A percentile compares a stretch with the other conserved stretches of the same genome.
These are phyloP conservation scores for Penicillium sclerotiorum DNA, from an alignment of 2,329 filamentous ascomycete genomes.

Conservation along the genomic window DNA sequence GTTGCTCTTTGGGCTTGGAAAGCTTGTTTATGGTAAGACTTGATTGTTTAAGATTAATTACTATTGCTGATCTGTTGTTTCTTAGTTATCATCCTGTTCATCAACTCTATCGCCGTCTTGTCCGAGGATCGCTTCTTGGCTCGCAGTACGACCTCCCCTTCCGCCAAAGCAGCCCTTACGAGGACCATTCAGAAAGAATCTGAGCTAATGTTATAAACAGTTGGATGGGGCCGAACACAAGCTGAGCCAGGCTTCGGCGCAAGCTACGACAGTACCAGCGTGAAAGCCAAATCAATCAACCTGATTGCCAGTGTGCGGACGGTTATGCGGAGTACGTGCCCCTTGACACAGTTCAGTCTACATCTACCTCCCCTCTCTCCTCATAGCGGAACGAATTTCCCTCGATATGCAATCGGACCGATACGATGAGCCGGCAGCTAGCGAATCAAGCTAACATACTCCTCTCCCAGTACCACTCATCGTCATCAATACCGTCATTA, in stretches of 20 bases:
- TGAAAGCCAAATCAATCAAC: slow-evolving; percentile 86
- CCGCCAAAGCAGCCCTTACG: slow-evolving; percentile 3
- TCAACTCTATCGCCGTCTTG: slow-evolving; percentile 91
- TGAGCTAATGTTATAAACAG: slow-evolving; percentile 47
- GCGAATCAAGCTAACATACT: slow-evolving; percentile 8
- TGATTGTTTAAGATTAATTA: not conserved
- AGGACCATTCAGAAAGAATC: not conserved
- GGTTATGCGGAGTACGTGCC: slow-evolving; percentile 88
- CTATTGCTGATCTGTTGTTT: slow-evolving; percentile 6
- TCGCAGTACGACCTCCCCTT: slow-evolving; percentile 58
- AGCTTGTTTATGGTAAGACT: slow-evolving; percentile 69
- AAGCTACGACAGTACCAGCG: slow-evolving; percentile 69
- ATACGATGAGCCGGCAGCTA: too few species aligned
- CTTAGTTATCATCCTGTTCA: slow-evolving; percentile 77
- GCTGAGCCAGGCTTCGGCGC: slow-evolving; percentile 77
- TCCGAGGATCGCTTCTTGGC: slow-evolving; percentile 93
- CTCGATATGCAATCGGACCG: not conserved
- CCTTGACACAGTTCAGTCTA: too few species aligned
- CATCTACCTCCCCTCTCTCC: not conserved
- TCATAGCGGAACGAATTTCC: too few species aligned
- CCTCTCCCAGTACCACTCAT: slow-evolving; percentile 74
- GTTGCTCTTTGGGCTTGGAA: slow-evolving; percentile 71
- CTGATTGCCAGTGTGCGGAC: slow-evolving; percentile 88
- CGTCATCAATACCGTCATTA: slow-evolving; percentile 78
- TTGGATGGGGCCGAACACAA: slow-evolving; percentile 72